Evolutionary conservation across 1,139 yeast species (phyloP).

Genomic region (Pichia sp.): DNA sequence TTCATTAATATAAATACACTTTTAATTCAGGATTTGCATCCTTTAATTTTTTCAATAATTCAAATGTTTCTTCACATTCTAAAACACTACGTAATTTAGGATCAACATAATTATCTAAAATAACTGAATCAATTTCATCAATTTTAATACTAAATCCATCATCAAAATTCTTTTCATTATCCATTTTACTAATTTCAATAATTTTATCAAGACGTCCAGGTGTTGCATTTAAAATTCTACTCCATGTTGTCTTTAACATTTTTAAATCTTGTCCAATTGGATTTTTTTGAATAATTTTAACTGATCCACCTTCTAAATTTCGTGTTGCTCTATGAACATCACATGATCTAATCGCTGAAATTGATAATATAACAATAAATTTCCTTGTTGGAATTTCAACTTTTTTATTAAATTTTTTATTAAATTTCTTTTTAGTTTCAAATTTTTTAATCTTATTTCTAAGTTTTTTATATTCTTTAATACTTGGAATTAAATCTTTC

Average conservation of each 20-base stretch:
- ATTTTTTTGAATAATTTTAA: conserved; percentile 65
- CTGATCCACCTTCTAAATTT: conserved; percentile 47
- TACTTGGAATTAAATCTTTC: conserved; percentile 20
- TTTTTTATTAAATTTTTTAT: conserved; percentile 16
- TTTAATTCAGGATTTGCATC: conserved; percentile 36
- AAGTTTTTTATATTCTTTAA: conserved; percentile 29
- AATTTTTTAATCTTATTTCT: conserved; percentile 26
- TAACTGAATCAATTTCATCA: conserved; percentile 47
- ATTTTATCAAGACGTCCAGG: conserved; percentile 57
- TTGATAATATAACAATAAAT: conserved; percentile 52
- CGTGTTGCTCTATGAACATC: conserved; percentile 61
- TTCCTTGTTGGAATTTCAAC: conserved; percentile 31
- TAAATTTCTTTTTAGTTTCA: conserved; percentile 28
- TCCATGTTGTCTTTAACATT: conserved; percentile 41
- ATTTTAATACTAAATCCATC: conserved; percentile 30
- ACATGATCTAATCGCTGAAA: conserved; percentile 71
- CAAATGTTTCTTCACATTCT: conserved; percentile 48
- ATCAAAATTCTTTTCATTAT: conserved; percentile 7
- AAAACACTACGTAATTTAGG: conserved; percentile 56
- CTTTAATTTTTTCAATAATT: conserved; percentile 38
- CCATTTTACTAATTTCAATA: conserved; percentile 36
- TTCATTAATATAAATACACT: conserved; percentile 40
- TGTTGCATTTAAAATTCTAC: conserved; percentile 55
- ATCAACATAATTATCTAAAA: conserved; percentile 64
- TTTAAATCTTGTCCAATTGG: conserved; percentile 53